Base-by-base conservation (phyloP, 306 rosid genomes). In the Begonia masoniana region DNA sequence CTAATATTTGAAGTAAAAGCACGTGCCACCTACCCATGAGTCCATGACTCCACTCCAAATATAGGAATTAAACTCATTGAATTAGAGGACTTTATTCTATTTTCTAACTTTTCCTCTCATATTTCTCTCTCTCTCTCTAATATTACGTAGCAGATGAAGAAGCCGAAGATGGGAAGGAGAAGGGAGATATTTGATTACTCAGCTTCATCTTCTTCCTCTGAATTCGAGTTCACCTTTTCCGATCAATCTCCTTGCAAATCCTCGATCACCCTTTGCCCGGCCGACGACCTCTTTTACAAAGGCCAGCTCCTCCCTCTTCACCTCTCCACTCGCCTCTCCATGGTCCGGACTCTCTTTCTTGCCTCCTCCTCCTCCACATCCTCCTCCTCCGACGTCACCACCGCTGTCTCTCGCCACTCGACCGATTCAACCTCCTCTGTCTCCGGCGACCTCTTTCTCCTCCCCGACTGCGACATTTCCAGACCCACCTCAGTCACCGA, bases 301-400 rank as follows among this genome's bases (percentile, higher is more conserved):
- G 89, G 89, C 26, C 84, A 78, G 35, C 75, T 76, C 19, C 47
- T 80, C 6, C 75, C 87, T 8, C 59, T 68, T 76, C 59, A 73
- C 71, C 53, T 57, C 75, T 57, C 63, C 81, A 67, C 66, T 71
- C 72, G 74, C 59, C 65, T 67, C 63, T 75, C 88, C 63, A 65
- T 70, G 70, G 74, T 72, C 56, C 79, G 72, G 6, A 80, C 80
- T 0, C 77, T 79, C 15, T 77, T 73, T 43, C 68, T 75, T 49
- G 71, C 87, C 54, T 61, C 80, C 62, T 56, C 66, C 61, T 50
- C 72, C 66, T 57, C 73, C 49, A 64, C 70, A 56, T 74, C 95
- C 6, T 82, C 94, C 3, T 82, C 79, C 68, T 84, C 97, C 78
- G 63, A 86, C 52, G 82, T 68, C 41, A 77, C 97, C 76, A 63